These are phyloP conservation scores for Stevia rebaudiana DNA, from an alignment of 140 eudicot species.

Conservation along the genomic window DNA sequence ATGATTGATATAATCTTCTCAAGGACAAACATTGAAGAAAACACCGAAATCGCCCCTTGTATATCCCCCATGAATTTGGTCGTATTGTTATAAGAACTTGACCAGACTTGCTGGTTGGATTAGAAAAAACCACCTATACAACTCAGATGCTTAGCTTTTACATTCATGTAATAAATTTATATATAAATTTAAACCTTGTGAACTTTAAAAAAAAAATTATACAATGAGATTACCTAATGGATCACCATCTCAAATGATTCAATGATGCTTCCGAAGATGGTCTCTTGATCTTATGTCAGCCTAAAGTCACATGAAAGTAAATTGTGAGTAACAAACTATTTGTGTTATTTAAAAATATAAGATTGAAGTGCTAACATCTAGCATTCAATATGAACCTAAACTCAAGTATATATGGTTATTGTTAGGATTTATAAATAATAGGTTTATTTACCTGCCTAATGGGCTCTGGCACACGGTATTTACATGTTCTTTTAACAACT, in stretches of 20 bases:
- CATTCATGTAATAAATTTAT: background rate
- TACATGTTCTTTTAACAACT: conserved; percentile 63
- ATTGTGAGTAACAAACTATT: background rate
- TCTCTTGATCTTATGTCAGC: conserved; percentile 89
- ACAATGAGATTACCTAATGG: conserved; percentile 5
- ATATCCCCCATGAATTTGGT: too few relatives aligned
- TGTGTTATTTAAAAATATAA: background rate
- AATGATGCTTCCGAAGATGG: conserved; percentile 49
- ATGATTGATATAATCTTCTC: too few relatives aligned
- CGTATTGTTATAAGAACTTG: too few relatives aligned
- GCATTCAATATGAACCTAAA: background rate
- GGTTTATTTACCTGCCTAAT: conserved; percentile 59
- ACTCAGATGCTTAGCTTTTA: background rate
- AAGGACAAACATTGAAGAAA: too few relatives aligned
- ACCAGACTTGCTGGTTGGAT: too few relatives aligned
- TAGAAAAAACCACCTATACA: too few relatives aligned
- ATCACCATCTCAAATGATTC: background rate
- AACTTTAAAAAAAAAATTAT: background rate
- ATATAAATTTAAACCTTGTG: too few relatives aligned
- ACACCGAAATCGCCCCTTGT: too few relatives aligned
- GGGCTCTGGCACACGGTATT: conserved; percentile 92
- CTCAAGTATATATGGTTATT: background rate
- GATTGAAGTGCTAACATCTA: background rate
- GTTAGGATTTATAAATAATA: background rate
- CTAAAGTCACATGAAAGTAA: conserved; percentile 21